These are phyloP conservation scores for Cryptococcus wingfieldii DNA, from an alignment of 1,284 basidiomycete species.

Conservation along the genomic window DNA sequence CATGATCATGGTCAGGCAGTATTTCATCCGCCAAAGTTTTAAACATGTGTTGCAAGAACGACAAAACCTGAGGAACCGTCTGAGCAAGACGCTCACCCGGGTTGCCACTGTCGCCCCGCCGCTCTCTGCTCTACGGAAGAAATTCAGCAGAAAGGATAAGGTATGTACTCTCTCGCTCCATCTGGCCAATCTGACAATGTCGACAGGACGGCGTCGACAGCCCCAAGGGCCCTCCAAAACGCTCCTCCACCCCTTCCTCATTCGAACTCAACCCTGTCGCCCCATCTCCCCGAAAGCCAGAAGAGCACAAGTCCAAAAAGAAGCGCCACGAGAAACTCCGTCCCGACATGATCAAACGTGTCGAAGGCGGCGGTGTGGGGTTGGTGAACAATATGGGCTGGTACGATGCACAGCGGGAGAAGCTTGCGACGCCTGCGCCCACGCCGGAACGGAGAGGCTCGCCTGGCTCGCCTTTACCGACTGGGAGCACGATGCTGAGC, in stretches of 20 bases:
- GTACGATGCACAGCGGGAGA: constrained; percentile 33
- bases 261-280: constrained; percentile 17
- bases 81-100: constrained; percentile 32
- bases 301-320: constrained; percentile 22
- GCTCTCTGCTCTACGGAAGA: constrained; percentile 23
- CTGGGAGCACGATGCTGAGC: neutral
- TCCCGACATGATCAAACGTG: constrained; percentile 78
- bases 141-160: constrained; percentile 9
- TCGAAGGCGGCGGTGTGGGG: constrained; percentile 68
- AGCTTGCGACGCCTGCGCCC: constrained; percentile 14
- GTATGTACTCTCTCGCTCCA: neutral
- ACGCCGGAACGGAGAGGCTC: constrained; percentile 6
- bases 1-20: constrained; percentile 49
- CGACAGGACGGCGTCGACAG: constrained; percentile 6
- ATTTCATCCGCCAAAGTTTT: constrained; percentile 72
- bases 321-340: constrained; percentile 52
- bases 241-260: constrained; percentile 19
- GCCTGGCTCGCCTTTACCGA: constrained; percentile 4
- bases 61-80: constrained; percentile 39
- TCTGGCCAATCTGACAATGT: neutral
- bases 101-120: constrained; percentile 24
- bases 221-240: constrained; percentile 6
- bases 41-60: constrained; percentile 59
- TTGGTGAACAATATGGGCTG: constrained; percentile 73
- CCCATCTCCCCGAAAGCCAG: constrained; percentile 6